Evolutionary conservation across 352 stramenopile species (phyloP).

Genomic region (Phytophthora ramorum): DNA sequence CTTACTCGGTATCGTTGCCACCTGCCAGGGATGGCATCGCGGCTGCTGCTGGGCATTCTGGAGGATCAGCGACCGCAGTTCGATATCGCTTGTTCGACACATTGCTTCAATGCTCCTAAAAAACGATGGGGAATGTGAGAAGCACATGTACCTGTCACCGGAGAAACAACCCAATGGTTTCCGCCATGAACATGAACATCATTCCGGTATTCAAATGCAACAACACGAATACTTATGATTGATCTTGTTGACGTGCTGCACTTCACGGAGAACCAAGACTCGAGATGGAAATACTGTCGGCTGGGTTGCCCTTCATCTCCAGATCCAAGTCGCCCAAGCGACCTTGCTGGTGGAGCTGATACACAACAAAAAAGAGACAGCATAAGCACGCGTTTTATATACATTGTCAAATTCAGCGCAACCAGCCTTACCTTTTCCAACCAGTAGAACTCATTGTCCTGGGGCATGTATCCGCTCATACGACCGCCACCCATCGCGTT

Average conservation of each 20-base stretch:
- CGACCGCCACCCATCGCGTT: constrained; percentile 63
- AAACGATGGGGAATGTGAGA: not conserved
- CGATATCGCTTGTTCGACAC: constrained; percentile 82
- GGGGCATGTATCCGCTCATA: constrained; percentile 58
- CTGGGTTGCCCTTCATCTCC: constrained; percentile 42
- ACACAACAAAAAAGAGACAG: constrained; percentile 11
- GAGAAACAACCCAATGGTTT: not conserved
- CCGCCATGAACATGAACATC: constrained; percentile 5
- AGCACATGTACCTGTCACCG: not conserved
- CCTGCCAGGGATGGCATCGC: not conserved
- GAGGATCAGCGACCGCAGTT: constrained; percentile 32
- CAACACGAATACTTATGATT: constrained; percentile 28
- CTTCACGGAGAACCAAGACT: constrained; percentile 49
- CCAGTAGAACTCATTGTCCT: constrained; percentile 91
- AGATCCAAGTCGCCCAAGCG: constrained; percentile 51
- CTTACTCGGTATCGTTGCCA: constrained; percentile 49
- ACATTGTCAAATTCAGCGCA: not conserved
- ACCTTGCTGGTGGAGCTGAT: constrained; percentile 71
- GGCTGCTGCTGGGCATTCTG: constrained; percentile 1
- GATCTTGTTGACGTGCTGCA: constrained; percentile 4
- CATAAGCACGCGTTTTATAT: constrained; percentile 7
- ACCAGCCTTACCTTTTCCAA: constrained; percentile 74
- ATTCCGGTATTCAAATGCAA: constrained; percentile 25
- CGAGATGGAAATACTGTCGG: constrained; percentile 58
- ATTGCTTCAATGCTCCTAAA: constrained; percentile 45